phyloP scores from a whole-genome alignment of 148 eudicot genomes.

The Drosera capensis region DNA sequence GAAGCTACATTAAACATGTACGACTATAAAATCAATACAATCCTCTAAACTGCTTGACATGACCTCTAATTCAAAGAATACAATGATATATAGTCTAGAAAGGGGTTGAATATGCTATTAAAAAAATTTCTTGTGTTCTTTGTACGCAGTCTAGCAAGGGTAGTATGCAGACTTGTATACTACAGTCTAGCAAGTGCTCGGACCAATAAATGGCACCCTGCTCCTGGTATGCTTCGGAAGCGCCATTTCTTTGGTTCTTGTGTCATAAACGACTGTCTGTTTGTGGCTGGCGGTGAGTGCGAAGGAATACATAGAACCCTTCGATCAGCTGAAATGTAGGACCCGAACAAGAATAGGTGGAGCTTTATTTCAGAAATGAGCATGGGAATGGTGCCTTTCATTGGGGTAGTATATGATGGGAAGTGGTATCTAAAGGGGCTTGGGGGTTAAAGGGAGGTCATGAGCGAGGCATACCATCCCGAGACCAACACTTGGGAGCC shows the following conservation, averaged over 20 bases:
- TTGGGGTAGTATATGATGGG: conserved; percentile 73
- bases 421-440: conserved; percentile 88
- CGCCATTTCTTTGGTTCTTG: conserved; percentile 81
- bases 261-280: conserved; percentile 71
- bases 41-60: too few species aligned
- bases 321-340: conserved; percentile 84
- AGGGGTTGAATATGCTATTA: too few species aligned
- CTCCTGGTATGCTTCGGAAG: conserved; percentile 69
- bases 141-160: too few species aligned
- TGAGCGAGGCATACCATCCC: conserved; percentile 68
- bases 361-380: conserved; percentile 76
- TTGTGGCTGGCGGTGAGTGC: conserved; percentile 93
- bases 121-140: too few species aligned
- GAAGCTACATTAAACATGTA: too few species aligned
- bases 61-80: too few species aligned
- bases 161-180: too few species aligned
- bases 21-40: too few species aligned
- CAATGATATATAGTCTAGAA: too few species aligned
- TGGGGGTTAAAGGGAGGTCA: conserved; percentile 62
- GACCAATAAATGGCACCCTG: conserved; percentile 81
- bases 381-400: conserved; percentile 86
- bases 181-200: too few species aligned
- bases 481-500: conserved; percentile 57
- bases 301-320: conserved; percentile 84
- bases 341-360: conserved; percentile 78